Base-by-base conservation (phyloP, 2,329 filamentous ascomycete species). In the Aspergillus sojae region DNA sequence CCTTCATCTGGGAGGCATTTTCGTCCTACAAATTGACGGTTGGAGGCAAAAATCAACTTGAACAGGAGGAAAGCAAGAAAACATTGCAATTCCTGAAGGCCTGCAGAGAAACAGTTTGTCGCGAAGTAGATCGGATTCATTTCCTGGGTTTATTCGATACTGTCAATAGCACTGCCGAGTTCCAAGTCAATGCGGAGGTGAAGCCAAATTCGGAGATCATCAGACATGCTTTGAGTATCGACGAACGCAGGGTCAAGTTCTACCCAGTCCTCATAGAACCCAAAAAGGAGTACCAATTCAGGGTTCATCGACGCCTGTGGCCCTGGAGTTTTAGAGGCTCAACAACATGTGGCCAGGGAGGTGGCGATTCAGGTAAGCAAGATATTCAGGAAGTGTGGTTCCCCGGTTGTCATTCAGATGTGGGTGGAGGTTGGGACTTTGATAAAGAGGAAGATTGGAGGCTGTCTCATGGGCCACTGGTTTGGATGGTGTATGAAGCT, bases 351-450 rank as follows among this genome's bases (percentile, higher is more conserved):
- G 53, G 45, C 32, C 60, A 50, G 34, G 32, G 58, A 14, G 45
- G 11, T 1, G 1, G 23, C 4, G 12, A 34, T 21, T 14, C 26
- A 39, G 12, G 9, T 12, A 23, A 23, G 21, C 67, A 92, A 71
- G 89, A 93, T 68, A 88, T 93, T 41, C 84, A 90, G 63, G 91
- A 93, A 70, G 85, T 93, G 12, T 78, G 76, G 75, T 94, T 94
- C 69, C 82, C 90, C 0, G 91, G 91, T 3, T 87, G 88, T 5
- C 91, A 94, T 64, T 90, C 85, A 1, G 91, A 93, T 65, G 85
- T 93, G 28, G 91, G 91, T 0, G 91, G 91, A 6, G 91, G 90
- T 0, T 92, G 90, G 90, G 83, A 85, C 48, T 76, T 85, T 0
- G 74, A 60, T 26, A 21, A 55, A 0, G 81, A 81, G 23, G 89